phyloP scores from a whole-genome alignment of 805 yeast species.

The Myxozyma geophila region DNA sequence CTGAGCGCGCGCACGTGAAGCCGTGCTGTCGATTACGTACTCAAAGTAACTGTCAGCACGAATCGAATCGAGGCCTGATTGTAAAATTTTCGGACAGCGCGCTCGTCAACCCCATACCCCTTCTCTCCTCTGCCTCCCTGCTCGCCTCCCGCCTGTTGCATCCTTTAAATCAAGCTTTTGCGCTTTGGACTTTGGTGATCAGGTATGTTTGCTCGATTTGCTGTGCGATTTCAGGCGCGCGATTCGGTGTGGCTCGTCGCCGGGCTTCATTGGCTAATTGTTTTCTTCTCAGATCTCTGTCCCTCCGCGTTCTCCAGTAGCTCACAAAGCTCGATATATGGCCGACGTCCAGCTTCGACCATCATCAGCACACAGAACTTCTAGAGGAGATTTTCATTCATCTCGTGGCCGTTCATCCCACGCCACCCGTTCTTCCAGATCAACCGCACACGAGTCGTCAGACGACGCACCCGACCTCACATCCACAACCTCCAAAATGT shows the following conservation, averaged over 20 bases:
- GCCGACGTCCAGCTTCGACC: conserved; percentile 32
- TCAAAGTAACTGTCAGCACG: conserved; percentile 2
- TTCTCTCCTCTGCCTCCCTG: conserved; percentile 4
- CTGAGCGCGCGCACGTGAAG: neutral
- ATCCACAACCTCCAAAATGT: conserved; percentile 9
- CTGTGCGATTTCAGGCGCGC: neutral
- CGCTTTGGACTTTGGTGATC: conserved; percentile 14
- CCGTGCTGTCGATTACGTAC: conserved; percentile 14
- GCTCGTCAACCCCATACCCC: conserved; percentile 9
- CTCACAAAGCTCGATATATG: conserved; percentile 15
- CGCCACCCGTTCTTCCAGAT: conserved; percentile 23
- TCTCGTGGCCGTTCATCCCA: conserved; percentile 28
- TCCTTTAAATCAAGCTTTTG: conserved; percentile 11
- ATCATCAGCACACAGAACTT: conserved; percentile 18
- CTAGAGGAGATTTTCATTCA: conserved; percentile 37
- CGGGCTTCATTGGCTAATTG: neutral
- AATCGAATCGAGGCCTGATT: conserved; percentile 1
- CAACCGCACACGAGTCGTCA: conserved; percentile 11
- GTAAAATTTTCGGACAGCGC: conserved; percentile 13
- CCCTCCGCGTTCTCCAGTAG: conserved; percentile 15
- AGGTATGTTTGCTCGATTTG: neutral
- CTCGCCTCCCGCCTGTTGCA: conserved; percentile 5
- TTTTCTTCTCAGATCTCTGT: conserved; percentile 2
- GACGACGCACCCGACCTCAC: conserved; percentile 2
- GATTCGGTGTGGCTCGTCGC: neutral